These are phyloP conservation scores for Colletotrichum spinosum DNA, from an alignment of 2,329 filamentous ascomycete genomes.

Conservation along the genomic window DNA sequence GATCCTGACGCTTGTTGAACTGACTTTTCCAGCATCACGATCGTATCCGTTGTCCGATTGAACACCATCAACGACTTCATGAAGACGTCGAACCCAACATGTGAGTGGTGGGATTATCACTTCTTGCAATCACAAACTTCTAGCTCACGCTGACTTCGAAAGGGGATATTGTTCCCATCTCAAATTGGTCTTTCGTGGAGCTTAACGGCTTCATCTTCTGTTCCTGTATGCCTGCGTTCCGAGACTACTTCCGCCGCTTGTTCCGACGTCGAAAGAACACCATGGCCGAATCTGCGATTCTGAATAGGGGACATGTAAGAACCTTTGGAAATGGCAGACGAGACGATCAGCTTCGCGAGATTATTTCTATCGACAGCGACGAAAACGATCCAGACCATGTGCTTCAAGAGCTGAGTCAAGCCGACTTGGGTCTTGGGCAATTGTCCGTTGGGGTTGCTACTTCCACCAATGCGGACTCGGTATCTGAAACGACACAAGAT, in stretches of 20 bases:
- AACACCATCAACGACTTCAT: conserved; percentile 23
- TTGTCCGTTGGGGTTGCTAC: conserved; percentile 1
- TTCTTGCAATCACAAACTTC: no score
- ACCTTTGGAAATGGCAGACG: conserved; percentile 1
- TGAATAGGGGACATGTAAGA: neutral
- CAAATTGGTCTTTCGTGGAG: conserved; percentile 32
- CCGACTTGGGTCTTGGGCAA: conserved; percentile 8
- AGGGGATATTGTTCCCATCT: conserved; percentile 30
- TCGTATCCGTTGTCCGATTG: conserved; percentile 10
- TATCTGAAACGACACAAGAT: neutral
- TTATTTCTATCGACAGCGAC: conserved; percentile 15
- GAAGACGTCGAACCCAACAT: conserved; percentile 31
- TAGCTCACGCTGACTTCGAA: neutral
- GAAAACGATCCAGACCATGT: neutral
- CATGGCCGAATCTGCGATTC: neutral
- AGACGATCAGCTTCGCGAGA: conserved; percentile 3
- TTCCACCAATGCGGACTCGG: neutral
- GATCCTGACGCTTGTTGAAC: no score
- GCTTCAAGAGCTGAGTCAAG: neutral
- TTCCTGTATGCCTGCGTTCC: conserved; percentile 31
- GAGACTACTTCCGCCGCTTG: conserved; percentile 24
- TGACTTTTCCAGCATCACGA: neutral
- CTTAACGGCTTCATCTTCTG: conserved; percentile 31
- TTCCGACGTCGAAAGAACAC: conserved; percentile 15
- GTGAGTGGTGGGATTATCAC: neutral